A percentile compares a stretch with the other conserved stretches of the same genome.
Evolutionary conservation across 805 yeast species (phyloP).

Genomic region (Suhomyces prunicola): DNA sequence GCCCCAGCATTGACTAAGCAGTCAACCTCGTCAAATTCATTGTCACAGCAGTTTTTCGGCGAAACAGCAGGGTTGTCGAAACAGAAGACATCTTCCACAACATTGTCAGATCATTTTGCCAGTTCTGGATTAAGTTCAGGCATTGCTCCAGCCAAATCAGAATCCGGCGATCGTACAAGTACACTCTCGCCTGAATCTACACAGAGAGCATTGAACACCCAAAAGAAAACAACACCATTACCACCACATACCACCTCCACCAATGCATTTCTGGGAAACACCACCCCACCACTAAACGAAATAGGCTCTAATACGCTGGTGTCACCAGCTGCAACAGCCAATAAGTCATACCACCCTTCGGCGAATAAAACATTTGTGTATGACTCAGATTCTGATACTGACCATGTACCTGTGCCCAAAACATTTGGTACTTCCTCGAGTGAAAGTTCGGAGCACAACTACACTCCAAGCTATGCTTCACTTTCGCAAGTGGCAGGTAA

Average conservation of each 20-base stretch:
- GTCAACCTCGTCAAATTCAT: slow-evolving; percentile 11
- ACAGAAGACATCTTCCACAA: slow-evolving; percentile 9
- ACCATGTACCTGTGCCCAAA: slow-evolving; percentile 12
- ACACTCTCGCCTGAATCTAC: slow-evolving; percentile 3
- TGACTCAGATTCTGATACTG: slow-evolving; percentile 31
- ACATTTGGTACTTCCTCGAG: neutral
- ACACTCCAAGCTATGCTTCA: slow-evolving; percentile 40
- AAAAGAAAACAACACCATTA: slow-evolving; percentile 36
- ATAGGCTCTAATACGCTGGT: neutral
- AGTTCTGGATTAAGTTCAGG: slow-evolving; percentile 1
- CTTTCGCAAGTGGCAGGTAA: slow-evolving; percentile 51
- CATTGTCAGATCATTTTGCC: slow-evolving; percentile 22
- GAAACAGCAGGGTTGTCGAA: slow-evolving; percentile 6
- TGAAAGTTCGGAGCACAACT: neutral
- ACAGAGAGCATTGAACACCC: slow-evolving; percentile 16
- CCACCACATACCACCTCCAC: slow-evolving; percentile 44
- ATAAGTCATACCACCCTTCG: neutral
- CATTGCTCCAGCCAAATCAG: neutral
- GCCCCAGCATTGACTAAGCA: slow-evolving; percentile 11
- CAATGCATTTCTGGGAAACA: slow-evolving; percentile 36
- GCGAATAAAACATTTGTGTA: slow-evolving; percentile 31
- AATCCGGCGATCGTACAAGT: neutral
- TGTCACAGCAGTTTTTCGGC: slow-evolving; percentile 20
- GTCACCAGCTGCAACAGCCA: neutral
- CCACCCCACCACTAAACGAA: slow-evolving; percentile 20